Base-by-base conservation (phyloP, 257 asterid species). In the Solanum virginianum region DNA sequence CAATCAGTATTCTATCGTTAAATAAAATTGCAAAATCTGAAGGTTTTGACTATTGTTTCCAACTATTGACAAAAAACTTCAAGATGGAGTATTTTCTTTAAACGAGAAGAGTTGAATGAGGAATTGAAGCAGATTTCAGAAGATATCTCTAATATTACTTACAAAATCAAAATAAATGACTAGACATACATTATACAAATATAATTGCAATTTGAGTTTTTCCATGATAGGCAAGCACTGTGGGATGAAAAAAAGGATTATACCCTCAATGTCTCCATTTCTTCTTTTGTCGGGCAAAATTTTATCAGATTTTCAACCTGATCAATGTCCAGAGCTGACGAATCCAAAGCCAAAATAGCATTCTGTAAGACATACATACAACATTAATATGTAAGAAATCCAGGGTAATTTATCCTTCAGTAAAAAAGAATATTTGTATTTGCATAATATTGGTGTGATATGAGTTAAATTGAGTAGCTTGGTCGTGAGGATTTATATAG, bases 301-400 rank as follows among this genome's bases (percentile, higher is more conserved):
- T 96, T 96, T 85, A 96, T 96, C 80, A 96, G 98, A 96, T 94
- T 96, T 90, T 96, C 99, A 90, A 96, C 98, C 92, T 96, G 99
- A 92, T 96, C 99, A 88, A 94, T 96, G 92, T 96, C 99, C 95
- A 96, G 86, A 51, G 93, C 90, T 69, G 97, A 89, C 62, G 99
- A 93, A 92, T 96, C 97, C 92, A 96, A 88, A 86, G 99, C 97
- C 88, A 96, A 89, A 86, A 96, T 90, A 80, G 98, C 97, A 85
- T 89, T 96, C 99, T 94, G 87, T 72, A 86, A 84, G 80, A 77
- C 82, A 77, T 49, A 63, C 82, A 77, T 16, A 51, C 15, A 24
- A 39, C 20, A 43, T 9, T 4, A 26, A 51, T 77, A 26, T 8
- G 63, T 77, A 5, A 49, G 17, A 16, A 51, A 77, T 77, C 45